Percentiles rank a stretch among this genome's conserved stretches.
Conservation (phyloP, 2,329 filamentous ascomycete genomes). For the Fusarium coffeatum region DNA sequence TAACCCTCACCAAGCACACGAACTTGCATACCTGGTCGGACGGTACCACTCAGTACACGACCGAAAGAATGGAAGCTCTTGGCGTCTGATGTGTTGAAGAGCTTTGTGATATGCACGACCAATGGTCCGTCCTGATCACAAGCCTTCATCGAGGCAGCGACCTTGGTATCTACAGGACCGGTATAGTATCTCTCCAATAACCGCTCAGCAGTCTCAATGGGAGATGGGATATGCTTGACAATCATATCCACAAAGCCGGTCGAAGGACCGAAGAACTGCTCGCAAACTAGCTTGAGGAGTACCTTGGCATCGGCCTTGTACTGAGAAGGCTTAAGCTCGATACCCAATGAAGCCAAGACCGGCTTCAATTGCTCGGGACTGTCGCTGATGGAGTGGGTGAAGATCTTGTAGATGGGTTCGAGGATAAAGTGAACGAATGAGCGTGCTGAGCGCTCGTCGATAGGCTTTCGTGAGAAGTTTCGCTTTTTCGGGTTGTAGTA, state of each 20-base stretch:
- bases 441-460: constrained; percentile 82
- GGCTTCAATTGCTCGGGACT: constrained; percentile 85
- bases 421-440: constrained; percentile 95
- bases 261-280: constrained; percentile 93
- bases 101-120: constrained; percentile 91
- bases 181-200: constrained; percentile 91
- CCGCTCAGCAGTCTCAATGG: constrained; percentile 78
- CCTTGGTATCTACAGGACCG: constrained; percentile 83
- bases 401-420: constrained; percentile 98
- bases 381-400: constrained; percentile 92
- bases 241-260: constrained; percentile 97
- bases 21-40: constrained; percentile 82
- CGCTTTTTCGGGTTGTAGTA: constrained; percentile 94
- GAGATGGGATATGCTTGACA: constrained; percentile 88
- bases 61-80: constrained; percentile 91
- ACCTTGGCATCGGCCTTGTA: constrained; percentile 91
- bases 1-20: constrained; percentile 95
- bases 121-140: constrained; percentile 92
- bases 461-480: constrained; percentile 88
- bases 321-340: constrained; percentile 89
- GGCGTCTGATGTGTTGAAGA: constrained; percentile 92
- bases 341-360: constrained; percentile 82
- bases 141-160: constrained; percentile 80
- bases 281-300: constrained; percentile 88
- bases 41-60: constrained; percentile 91